A percentile compares a stretch with the other conserved stretches of the same genome.
Conservation (phyloP, 106 monocot species). For the Xerophyta viscosa region DNA sequence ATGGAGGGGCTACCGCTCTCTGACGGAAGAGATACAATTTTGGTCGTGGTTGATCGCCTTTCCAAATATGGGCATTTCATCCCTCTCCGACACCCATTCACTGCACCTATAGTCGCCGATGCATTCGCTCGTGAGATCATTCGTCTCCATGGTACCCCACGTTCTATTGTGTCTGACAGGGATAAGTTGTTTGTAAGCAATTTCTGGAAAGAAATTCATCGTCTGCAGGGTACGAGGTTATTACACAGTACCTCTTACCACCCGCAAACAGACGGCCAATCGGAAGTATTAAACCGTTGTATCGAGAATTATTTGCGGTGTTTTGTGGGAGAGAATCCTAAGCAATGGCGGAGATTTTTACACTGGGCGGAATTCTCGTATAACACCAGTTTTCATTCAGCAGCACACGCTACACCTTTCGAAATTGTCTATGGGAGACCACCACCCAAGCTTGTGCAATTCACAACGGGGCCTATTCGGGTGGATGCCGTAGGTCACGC, state of each 20-base stretch:
- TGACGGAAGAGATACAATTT: not conserved
- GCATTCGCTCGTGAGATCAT: not conserved
- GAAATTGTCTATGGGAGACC: constrained; percentile 2
- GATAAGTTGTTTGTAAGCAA: not conserved
- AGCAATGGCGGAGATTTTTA: not conserved
- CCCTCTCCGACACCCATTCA: not conserved
- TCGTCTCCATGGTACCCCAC: not conserved
- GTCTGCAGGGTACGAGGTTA: not conserved
- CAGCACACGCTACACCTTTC: not conserved
- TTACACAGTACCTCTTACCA: not conserved
- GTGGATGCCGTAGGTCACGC: not conserved
- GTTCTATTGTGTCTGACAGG: not conserved
- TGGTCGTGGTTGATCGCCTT: constrained; percentile 1
- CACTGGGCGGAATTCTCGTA: not conserved
- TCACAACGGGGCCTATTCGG: not conserved
- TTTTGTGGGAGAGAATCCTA: not conserved
- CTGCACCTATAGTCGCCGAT: not conserved
- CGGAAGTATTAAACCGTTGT: not conserved
- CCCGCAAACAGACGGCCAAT: not conserved
- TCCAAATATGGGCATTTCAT: not conserved
- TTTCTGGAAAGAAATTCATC: not conserved
- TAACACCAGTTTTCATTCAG: not conserved
- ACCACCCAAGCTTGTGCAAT: not conserved
- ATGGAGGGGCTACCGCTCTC: not conserved
- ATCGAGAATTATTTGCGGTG: not conserved